These are phyloP conservation scores for Chlorella sp. DNA, from an alignment of 139 green algal species.

Conservation along the genomic window DNA sequence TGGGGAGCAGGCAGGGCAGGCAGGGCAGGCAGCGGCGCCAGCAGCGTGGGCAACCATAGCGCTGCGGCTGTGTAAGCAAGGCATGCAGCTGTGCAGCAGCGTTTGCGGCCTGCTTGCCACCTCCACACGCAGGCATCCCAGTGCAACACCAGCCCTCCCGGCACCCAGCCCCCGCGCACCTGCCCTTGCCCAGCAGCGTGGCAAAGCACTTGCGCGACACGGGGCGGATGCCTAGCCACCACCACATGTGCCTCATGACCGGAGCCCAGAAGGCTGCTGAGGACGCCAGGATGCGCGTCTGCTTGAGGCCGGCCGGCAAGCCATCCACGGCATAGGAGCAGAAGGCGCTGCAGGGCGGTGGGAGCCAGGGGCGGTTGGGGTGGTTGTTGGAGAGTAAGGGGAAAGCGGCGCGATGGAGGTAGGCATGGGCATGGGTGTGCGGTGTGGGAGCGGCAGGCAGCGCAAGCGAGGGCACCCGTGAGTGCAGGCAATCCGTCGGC, in stretches of 20 bases:
- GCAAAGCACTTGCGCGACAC: slow-evolving; percentile 16
- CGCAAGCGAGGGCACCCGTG: too few relatives aligned
- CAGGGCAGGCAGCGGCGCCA: background rate
- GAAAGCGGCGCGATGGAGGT: too few relatives aligned
- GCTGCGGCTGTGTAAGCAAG: too few relatives aligned
- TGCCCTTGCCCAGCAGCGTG: background rate
- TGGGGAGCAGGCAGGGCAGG: background rate
- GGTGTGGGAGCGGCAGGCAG: background rate
- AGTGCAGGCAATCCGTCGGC: too few relatives aligned
- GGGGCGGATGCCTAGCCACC: slow-evolving; percentile 47
- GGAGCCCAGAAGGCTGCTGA: slow-evolving; percentile 26
- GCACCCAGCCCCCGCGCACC: background rate
- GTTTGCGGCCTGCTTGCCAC: too few relatives aligned
- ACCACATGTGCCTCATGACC: slow-evolving; percentile 31
- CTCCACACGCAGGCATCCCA: too few relatives aligned
- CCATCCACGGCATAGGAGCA: slow-evolving; percentile 1
- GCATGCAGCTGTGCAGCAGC: too few relatives aligned
- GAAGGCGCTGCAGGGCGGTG: slow-evolving; percentile 13
- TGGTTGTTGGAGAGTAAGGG: too few relatives aligned
- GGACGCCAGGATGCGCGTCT: slow-evolving; percentile 43
- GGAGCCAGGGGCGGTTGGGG: background rate
- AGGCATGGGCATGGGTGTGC: too few relatives aligned
- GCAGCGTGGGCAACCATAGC: too few relatives aligned
- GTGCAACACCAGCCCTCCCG: background rate
- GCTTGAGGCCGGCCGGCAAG: background rate